These are phyloP conservation scores for Casaregolazyma suthepensis DNA, from an alignment of 1,139 yeast species.

Conservation along the genomic window DNA sequence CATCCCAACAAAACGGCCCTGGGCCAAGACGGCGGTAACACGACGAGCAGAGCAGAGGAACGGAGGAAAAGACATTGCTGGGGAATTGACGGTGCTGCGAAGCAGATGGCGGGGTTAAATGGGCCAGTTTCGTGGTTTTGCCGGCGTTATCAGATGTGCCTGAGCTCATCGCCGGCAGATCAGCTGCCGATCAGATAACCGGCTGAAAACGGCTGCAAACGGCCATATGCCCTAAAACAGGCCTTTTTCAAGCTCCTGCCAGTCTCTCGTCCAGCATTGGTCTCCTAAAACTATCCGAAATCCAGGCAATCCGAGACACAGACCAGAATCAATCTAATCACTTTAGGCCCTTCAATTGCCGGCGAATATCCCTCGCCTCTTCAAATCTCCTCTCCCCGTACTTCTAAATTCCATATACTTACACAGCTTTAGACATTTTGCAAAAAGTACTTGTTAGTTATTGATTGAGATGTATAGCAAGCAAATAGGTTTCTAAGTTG, in stretches of 20 bases:
- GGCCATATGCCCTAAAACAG: too few relatives aligned
- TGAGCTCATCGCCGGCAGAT: too few relatives aligned
- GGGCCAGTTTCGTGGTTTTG: too few relatives aligned
- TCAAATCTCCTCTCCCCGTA: neutral
- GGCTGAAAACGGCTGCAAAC: too few relatives aligned
- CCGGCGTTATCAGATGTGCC: too few relatives aligned
- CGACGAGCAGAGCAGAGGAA: too few relatives aligned
- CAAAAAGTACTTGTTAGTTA: neutral
- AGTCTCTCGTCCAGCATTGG: neutral
- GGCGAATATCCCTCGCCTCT: neutral
- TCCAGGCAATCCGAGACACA: neutral
- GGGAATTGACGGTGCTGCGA: too few relatives aligned
- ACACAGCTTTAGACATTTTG: conserved; percentile 8
- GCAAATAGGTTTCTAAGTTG: neutral
- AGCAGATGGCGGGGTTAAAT: too few relatives aligned
- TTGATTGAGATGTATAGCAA: conserved; percentile 1
- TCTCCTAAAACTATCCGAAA: too few relatives aligned
- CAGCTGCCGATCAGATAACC: too few relatives aligned
- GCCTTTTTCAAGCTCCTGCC: neutral
- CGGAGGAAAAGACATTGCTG: too few relatives aligned
- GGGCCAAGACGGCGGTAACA: neutral
- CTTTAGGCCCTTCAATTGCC: neutral
- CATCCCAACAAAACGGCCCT: neutral
- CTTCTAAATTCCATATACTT: neutral
- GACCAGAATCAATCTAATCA: neutral